Evolutionary conservation across 345 rosid species (phyloP).

Genomic region (Melaleuca quinquenervia): DNA sequence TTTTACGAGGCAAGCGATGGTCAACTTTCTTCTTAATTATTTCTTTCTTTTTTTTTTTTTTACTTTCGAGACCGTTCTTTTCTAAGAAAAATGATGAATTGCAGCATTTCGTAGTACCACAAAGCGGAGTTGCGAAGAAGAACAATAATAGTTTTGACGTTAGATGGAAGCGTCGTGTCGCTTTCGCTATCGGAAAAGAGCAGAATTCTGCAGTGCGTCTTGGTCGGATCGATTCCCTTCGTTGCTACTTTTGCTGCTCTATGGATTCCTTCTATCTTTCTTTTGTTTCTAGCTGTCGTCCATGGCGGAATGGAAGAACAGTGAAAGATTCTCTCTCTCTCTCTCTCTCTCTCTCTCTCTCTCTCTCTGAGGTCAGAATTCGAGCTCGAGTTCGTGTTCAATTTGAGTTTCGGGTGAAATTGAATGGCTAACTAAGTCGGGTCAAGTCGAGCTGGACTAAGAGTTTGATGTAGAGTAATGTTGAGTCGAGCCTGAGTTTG

Average conservation of each 20-base stretch:
- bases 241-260: background rate
- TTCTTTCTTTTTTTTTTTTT: too few species aligned
- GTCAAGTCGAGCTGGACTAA: background rate
- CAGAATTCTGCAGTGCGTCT: background rate
- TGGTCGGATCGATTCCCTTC: background rate
- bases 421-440: background rate
- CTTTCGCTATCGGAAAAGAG: background rate
- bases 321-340: background rate
- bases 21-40: background rate
- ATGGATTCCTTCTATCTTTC: background rate
- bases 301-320: background rate
- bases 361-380: background rate
- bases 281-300: background rate
- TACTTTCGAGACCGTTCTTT: background rate
- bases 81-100: background rate
- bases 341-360: background rate
- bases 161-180: background rate
- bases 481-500: background rate
- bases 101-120: background rate
- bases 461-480: background rate
- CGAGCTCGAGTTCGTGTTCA: background rate
- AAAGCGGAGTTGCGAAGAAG: background rate
- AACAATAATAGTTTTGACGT: background rate
- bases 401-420: background rate
- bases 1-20: background rate